Base-by-base conservation (phyloP, 225 moss, liverwort and hornwort species). In the Sphagnum tenellum region DNA sequence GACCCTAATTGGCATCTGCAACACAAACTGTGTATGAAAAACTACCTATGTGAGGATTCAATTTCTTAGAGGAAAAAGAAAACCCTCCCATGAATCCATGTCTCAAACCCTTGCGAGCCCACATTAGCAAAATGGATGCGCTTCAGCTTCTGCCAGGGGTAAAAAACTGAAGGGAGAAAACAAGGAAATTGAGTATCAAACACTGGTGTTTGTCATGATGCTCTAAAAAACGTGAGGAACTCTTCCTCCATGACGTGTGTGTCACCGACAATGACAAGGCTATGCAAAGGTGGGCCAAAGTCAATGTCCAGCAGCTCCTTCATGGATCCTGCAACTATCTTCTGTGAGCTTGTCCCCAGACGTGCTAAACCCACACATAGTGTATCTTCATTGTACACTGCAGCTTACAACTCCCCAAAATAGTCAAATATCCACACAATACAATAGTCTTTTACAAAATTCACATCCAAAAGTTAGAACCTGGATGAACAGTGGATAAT, bases 191-290 rank as follows among this genome's bases (percentile, higher is more conserved):
- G 5, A 29, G 29, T 13, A 13, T 58, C 5, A 7, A 1, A 58
- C 7, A 5, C 10, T 5, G 12, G 7, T 44, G 13, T 10, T 10
- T 13, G 29, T 58, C 78, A 82, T 8, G 73, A 76, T 64, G 71
- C 65, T 75, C 71, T 88, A 45, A 88, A 89, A 62, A 90, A 90
- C 68, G 77, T 87, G 64, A 98, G 49, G 74, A 93, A 93, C 67
- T 98, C 96, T 71, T 89, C 83, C 80, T 98, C 96, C 88, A 98
- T 86, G 50, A 98, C 84, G 64, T 98, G 96, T 54, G 77, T 89
- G 11, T 64, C 73, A 69, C 96, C 93, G 61, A 90, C 74, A 58
- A 98, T 89, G 54, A 98, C 83, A 71, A 98, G 69, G 67, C 93
- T 93, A 60, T 98, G 96, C 69, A 98, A 71, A 3, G 96, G 96